Base-by-base conservation (phyloP, 1,284 basidiomycete species). In the Coriolopsis trogii region DNA sequence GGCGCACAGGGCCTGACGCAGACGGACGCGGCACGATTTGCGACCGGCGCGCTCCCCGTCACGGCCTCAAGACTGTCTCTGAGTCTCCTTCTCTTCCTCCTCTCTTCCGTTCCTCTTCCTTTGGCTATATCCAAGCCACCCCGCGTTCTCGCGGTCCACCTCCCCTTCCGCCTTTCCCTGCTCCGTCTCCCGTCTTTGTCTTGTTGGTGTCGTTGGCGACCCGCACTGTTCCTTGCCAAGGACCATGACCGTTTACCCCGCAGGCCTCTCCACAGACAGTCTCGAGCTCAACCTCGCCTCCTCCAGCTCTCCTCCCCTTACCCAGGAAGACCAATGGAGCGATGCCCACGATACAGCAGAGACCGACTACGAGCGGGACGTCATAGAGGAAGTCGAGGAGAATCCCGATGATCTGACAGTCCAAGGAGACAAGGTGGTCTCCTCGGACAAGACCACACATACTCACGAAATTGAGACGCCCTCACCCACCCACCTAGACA, bases 331-430 rank as follows among this genome's bases (percentile, higher is more conserved):
- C 58, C 67, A 66, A 45, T 73, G 70, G 65, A 75, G 67, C 56
- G 70, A 73, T 55, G 63, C 68, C n/a, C 73, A 70, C 33, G 68
- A 67, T 30, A 68, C 68, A 30, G 51, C 70, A 41, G 72, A 73
- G 39, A 70, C 68, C 23, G 70, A 74, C 51, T 67, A 73, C 67
- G 51, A 69, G 61, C 49, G 60, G 61, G 55, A 75, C 68, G 58
- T 67, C 60, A 49, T 67, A 31, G 63, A 67, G 49, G 65, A 70
- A 49, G 55, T 63, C 15, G 59, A 63, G 30, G 51, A 61, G 39
- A 58, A 62, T 39, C 56, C 55, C 41, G 65, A 68, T 41, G 67
- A 68, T 49, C 57, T 70, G 49, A 65, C 66, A 34, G 64, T 68
- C 49, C 65, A 67, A 49, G 62, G 69, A 38, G 61, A 66, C 60